A percentile compares a stretch with the other conserved stretches of the same genome.
phyloP scores from a whole-genome alignment of 1,139 yeast species.

The Pichia sp. region DNA sequence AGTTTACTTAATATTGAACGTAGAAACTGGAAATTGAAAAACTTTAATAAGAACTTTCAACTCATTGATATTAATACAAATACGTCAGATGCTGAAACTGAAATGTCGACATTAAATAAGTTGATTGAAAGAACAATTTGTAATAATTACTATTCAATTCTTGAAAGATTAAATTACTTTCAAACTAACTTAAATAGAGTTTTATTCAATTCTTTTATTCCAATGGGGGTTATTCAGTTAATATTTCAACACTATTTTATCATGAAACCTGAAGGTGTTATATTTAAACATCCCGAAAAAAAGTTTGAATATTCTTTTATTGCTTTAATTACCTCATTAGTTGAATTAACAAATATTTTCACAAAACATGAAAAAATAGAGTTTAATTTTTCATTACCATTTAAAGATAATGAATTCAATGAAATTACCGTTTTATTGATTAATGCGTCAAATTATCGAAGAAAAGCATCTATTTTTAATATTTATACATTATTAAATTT shows the following conservation, averaged over 20 bases:
- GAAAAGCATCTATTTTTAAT: constrained; percentile 10
- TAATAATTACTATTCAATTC: constrained; percentile 17
- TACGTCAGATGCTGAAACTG: not conserved
- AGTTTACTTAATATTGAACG: constrained; percentile 7
- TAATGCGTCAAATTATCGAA: constrained; percentile 12
- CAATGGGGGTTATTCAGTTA: constrained; percentile 13
- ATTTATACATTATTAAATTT: constrained; percentile 11
- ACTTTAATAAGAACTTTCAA: not conserved
- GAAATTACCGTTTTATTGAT: constrained; percentile 9
- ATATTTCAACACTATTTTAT: constrained; percentile 14
- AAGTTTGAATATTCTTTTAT: constrained; percentile 13
- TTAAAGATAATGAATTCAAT: constrained; percentile 7
- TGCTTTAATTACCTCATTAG: constrained; percentile 12
- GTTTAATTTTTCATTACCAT: constrained; percentile 2
- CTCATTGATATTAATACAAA: not conserved
- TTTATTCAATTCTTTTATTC: constrained; percentile 18
- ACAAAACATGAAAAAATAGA: constrained; percentile 1
- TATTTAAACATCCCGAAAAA: constrained; percentile 7
- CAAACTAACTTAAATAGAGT: constrained; percentile 16
- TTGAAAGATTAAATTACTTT: constrained; percentile 22
- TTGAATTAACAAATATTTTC: constrained; percentile 13
- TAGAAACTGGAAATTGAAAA: constrained; percentile 7
- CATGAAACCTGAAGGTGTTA: constrained; percentile 2
- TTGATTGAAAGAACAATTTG: constrained; percentile 3
- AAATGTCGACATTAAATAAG: not conserved